Conservation (phyloP, 768 basidiomycete species). For the Boletus edulis region DNA sequence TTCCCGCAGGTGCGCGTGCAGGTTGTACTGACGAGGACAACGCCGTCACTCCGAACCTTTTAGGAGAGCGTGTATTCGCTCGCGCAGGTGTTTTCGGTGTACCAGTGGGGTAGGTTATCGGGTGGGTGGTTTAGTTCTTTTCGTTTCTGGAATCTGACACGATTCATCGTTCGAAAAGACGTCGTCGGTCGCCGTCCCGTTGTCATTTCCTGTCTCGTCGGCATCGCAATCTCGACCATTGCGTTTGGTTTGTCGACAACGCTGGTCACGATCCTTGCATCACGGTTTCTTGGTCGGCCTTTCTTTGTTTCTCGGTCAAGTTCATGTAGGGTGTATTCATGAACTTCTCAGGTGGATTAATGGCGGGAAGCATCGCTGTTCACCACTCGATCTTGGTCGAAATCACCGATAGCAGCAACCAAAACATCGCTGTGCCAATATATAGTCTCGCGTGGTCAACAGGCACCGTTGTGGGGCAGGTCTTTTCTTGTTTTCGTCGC, state of each 20-base stretch:
- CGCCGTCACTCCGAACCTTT: not conserved
- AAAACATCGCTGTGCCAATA: slow-evolving; percentile 55
- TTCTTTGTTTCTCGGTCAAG: not conserved
- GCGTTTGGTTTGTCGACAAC: slow-evolving; percentile 56
- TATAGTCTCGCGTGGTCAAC: slow-evolving; percentile 48
- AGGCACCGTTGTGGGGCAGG: slow-evolving; percentile 1
- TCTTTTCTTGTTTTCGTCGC: not conserved
- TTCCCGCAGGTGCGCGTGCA: not conserved
- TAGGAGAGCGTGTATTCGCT: slow-evolving; percentile 4
- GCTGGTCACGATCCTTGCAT: slow-evolving; percentile 43
- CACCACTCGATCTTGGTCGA: slow-evolving; percentile 60
- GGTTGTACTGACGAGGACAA: not conserved
- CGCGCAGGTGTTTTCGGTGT: slow-evolving; percentile 1
- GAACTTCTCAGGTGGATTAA: slow-evolving; percentile 49
- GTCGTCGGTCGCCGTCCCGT: slow-evolving; percentile 59
- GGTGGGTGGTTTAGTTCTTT: not conserved
- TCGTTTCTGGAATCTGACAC: not conserved
- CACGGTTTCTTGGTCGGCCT: slow-evolving; percentile 48
- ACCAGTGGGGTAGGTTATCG: slow-evolving; percentile 32
- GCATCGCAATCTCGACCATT: slow-evolving; percentile 48
- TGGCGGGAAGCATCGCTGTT: slow-evolving; percentile 60
- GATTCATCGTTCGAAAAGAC: slow-evolving; percentile 34
- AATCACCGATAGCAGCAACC: slow-evolving; percentile 60
- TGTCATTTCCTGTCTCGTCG: slow-evolving; percentile 50
- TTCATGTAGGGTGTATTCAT: slow-evolving; percentile 24